Percentiles rank a stretch among this genome's conserved stretches.
These are phyloP conservation scores for Aspergillus thermomutatus DNA, from an alignment of 2,329 filamentous ascomycete species.

Conservation along the genomic window DNA sequence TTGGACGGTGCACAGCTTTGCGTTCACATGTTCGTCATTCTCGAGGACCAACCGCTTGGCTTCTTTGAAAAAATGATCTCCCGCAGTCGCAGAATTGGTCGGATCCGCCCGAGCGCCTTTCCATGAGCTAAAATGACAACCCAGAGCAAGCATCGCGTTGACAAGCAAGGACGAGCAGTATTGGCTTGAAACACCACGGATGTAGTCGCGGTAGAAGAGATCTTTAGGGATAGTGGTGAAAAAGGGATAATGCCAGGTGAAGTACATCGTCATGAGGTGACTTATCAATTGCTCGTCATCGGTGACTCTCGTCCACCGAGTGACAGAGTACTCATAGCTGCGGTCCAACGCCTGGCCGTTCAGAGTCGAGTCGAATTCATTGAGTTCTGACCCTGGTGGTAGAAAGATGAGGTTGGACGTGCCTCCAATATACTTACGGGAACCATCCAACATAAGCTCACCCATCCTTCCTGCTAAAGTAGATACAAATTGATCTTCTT, in stretches of 20 bases:
- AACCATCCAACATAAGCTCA: slow-evolving; percentile 80
- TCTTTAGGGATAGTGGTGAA: slow-evolving; percentile 87
- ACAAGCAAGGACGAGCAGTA: slow-evolving; percentile 90
- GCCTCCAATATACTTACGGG: slow-evolving; percentile 85
- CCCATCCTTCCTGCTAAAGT: slow-evolving; percentile 92
- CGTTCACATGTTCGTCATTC: slow-evolving; percentile 89
- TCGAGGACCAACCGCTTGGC: slow-evolving; percentile 86
- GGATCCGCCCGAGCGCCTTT: slow-evolving; percentile 67
- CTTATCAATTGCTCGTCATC: slow-evolving; percentile 72
- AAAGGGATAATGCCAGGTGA: slow-evolving; percentile 95
- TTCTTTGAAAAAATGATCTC: slow-evolving; percentile 94
- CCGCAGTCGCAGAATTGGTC: slow-evolving; percentile 78
- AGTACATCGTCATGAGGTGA: slow-evolving; percentile 95
- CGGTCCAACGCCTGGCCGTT: slow-evolving; percentile 46
- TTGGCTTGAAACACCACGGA: slow-evolving; percentile 63
- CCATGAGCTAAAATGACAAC: slow-evolving; percentile 85
- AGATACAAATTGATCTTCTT: slow-evolving; percentile 60
- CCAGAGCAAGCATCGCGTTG: slow-evolving; percentile 88
- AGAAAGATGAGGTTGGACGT: slow-evolving; percentile 91
- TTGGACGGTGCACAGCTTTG: slow-evolving; percentile 84
- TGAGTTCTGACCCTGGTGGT: slow-evolving; percentile 49
- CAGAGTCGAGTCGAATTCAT: slow-evolving; percentile 36
- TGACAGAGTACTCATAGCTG: slow-evolving; percentile 65
- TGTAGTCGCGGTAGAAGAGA: slow-evolving; percentile 82
- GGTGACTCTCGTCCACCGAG: slow-evolving; percentile 85